Conservation (phyloP, 441 rosid genomes). For the Flueggea neowawraea region DNA sequence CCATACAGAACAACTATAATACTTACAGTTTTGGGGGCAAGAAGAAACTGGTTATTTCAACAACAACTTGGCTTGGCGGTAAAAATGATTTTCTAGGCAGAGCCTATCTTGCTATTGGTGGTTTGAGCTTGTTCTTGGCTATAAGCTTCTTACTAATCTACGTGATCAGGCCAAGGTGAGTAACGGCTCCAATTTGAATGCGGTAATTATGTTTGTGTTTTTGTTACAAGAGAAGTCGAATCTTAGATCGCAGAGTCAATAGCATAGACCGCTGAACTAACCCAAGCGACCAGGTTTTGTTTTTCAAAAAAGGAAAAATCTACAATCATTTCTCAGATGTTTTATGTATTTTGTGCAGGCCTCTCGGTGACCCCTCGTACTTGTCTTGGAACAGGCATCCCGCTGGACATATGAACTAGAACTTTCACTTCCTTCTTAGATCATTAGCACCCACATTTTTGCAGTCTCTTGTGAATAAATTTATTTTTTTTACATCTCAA, state of each 20-base stretch:
- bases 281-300: too few species aligned
- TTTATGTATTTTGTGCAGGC: slow-evolving; percentile 40
- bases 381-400: slow-evolving; percentile 84
- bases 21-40: slow-evolving; percentile 31
- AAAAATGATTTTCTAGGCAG: slow-evolving; percentile 32
- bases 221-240: too few species aligned
- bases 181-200: too few species aligned
- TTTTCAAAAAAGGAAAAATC: too few species aligned
- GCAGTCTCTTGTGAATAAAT: too few species aligned
- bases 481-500: too few species aligned
- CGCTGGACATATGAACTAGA: slow-evolving; percentile 2
- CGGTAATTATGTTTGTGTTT: background rate
- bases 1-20: slow-evolving; percentile 32
- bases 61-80: slow-evolving; percentile 39
- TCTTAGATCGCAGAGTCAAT: too few species aligned
- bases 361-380: slow-evolving; percentile 87
- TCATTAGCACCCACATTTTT: too few species aligned
- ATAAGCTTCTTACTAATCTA: slow-evolving; percentile 8
- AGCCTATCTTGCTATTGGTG: slow-evolving; percentile 33
- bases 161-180: slow-evolving; percentile 12
- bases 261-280: too few species aligned
- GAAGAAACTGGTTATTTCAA: slow-evolving; percentile 31
- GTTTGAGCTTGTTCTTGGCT: slow-evolving; percentile 30
- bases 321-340: background rate
- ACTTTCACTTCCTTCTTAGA: too few species aligned